Percentiles rank a stretch among this genome's conserved stretches.
Conservation (phyloP, 2,329 filamentous ascomycete genomes). For the Phoma sp. region DNA sequence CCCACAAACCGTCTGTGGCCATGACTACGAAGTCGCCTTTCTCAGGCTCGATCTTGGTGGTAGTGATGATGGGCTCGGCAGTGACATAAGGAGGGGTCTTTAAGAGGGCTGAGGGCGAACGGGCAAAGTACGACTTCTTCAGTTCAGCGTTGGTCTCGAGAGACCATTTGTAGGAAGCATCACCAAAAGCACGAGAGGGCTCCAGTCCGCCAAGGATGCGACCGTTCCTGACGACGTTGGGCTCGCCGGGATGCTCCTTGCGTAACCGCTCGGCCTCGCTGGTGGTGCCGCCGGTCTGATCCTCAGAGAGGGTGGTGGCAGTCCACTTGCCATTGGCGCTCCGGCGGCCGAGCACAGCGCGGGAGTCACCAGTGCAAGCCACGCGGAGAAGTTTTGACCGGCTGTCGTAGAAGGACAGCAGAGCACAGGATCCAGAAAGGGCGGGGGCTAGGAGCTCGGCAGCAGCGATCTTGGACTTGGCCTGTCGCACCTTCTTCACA, state of each 20-base stretch:
- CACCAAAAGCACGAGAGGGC: constrained; percentile 91
- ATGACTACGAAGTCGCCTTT: constrained; percentile 95
- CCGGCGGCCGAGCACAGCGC: constrained; percentile 86
- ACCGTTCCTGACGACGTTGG: constrained; percentile 84
- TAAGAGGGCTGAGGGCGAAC: constrained; percentile 75
- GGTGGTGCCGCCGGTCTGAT: constrained; percentile 90
- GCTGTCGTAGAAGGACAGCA: constrained; percentile 95
- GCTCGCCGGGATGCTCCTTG: constrained; percentile 86
- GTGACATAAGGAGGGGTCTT: constrained; percentile 97
- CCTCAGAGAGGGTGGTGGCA: constrained; percentile 85
- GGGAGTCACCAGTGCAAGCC: constrained; percentile 94
- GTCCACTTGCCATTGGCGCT: constrained; percentile 85
- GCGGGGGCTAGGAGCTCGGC: constrained; percentile 92
- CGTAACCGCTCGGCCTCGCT: constrained; percentile 84
- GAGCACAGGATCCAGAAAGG: constrained; percentile 93
- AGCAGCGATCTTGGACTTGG: constrained; percentile 86
- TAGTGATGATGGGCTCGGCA: constrained; percentile 92
- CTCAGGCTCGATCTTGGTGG: constrained; percentile 85
- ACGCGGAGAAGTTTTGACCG: constrained; percentile 86
- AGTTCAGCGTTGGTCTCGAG: constrained; percentile 82
- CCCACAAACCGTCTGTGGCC: constrained; percentile 96
- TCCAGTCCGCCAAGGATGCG: constrained; percentile 91
- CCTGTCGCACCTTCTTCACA: constrained; percentile 87
- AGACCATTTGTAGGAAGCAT: constrained; percentile 96
- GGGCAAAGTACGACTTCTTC: constrained; percentile 85